Evolutionary conservation across 495 filamentous ascomycete genomes (phyloP).

Genomic region (Annulohypoxylon maeteangense): DNA sequence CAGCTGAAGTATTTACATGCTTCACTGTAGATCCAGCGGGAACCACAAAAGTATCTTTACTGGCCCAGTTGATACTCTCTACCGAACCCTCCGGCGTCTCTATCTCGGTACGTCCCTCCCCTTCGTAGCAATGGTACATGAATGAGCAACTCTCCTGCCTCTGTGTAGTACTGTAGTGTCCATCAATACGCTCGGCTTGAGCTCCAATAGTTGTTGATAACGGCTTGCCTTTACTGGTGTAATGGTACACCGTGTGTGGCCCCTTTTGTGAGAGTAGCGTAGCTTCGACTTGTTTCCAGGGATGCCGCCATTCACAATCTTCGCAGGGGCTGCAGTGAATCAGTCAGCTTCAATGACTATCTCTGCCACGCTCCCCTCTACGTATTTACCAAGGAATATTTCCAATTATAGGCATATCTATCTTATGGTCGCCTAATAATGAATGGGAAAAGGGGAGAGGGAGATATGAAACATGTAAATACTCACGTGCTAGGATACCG

Average conservation of each 20-base stretch:
- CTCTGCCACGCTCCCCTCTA: not conserved
- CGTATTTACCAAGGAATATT: not conserved
- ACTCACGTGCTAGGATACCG: conserved; percentile 7
- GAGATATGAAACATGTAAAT: too few species aligned
- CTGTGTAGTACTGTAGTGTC: not conserved
- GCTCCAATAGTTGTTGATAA: not conserved
- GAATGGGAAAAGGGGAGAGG: not conserved
- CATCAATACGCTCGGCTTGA: not conserved
- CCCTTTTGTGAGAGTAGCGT: not conserved
- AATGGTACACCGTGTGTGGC: not conserved
- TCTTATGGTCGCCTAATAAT: not conserved
- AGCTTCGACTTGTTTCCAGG: conserved; percentile 1
- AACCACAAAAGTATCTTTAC: conserved; percentile 1
- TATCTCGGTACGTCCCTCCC: not conserved
- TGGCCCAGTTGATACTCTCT: not conserved
- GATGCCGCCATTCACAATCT: conserved; percentile 3
- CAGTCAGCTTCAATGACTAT: not conserved
- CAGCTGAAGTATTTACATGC: not conserved
- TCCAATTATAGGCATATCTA: not conserved
- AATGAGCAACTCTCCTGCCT: not conserved
- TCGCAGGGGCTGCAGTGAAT: not conserved
- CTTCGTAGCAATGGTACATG: conserved; percentile 2
- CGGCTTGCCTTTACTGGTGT: not conserved
- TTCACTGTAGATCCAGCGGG: not conserved
- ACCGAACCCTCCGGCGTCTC: not conserved